Base-by-base conservation (phyloP, 768 basidiomycete genomes). In the Calocera cornea region DNA sequence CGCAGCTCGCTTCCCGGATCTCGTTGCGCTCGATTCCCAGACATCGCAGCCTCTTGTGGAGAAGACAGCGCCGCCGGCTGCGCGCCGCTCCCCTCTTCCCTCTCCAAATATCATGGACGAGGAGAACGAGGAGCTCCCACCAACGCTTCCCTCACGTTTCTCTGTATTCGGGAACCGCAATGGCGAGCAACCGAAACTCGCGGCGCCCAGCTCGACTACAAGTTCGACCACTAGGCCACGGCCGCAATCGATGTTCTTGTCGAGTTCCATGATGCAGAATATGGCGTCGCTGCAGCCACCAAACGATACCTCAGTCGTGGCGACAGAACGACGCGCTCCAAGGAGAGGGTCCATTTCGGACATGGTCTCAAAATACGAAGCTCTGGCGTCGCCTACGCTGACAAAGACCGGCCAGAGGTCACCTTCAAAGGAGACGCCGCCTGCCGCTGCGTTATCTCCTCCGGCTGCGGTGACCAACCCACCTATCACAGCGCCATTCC, bases 341-440 rank as follows among this genome's bases (percentile, higher is more conserved):
- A 83, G 90, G 22, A 81, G 90, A 65, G 87, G 86, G 2, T 92
- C 91, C 0, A 92, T 92, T 71, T 86, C 90, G 41, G 85, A 92
- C 73, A 91, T 92, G 84, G 91, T 92, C 29, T 88, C 89, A 71
- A 83, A 80, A 50, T 93, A 86, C 74, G 91, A 93, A 75, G 83
- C 85, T 7, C 85, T 92, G 66, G 82, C 80, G 36, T 77, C 76
- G 24, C 75, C 60, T 2, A 33, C 54, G 16, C 10, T 60, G 54
- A 29, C 54, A 2, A 60, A 60, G 54, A 2, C 54, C 10, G 54
- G 10, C 2, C 54, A 2, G 54, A 60, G 14, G 10, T 31, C 54
- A 10, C 54, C 54, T 5, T 60, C 54, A 2, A 60, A 33, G 14
- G 54, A 60, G 31, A 60, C 11, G 8, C 8, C 19, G 14, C 54